A percentile compares a stretch with the other conserved stretches of the same genome.
phyloP scores from a whole-genome alignment of 2,329 filamentous ascomycete species.

The Fusarium camptoceras region DNA sequence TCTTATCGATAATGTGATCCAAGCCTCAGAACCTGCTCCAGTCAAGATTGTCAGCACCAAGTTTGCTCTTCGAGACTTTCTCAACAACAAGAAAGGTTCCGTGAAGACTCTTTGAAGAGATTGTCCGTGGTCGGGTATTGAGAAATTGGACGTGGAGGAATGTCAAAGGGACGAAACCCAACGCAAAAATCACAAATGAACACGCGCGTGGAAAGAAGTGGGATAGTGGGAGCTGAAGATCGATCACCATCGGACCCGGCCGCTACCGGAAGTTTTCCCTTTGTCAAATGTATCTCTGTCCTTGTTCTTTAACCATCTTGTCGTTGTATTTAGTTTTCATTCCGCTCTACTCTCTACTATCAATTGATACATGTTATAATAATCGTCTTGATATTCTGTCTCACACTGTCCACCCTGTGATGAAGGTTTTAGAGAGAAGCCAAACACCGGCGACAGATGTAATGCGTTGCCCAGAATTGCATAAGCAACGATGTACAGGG shows the following conservation, averaged over 20 bases:
- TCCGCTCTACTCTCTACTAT: too few species aligned
- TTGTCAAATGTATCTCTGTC: neutral
- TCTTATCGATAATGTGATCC: neutral
- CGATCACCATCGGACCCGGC: neutral
- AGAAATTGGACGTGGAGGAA: too few species aligned
- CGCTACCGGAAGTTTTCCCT: neutral
- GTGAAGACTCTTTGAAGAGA: neutral
- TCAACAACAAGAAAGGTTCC: slow-evolving; percentile 1
- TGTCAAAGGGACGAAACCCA: neutral
- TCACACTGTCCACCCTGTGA: too few species aligned
- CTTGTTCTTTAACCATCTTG: too few species aligned
- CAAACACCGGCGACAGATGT: too few species aligned
- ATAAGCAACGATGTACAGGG: too few species aligned
- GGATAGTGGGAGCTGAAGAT: neutral
- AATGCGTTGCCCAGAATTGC: too few species aligned
- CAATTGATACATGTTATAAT: too few species aligned
- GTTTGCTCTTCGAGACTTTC: slow-evolving; percentile 22
- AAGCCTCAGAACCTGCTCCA: neutral
- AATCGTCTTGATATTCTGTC: too few species aligned
- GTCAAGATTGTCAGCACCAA: neutral
- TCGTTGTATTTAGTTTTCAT: too few species aligned
- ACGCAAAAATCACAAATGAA: neutral
- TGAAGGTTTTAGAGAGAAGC: too few species aligned
- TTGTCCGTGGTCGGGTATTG: neutral
- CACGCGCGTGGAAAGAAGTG: neutral